phyloP scores from a whole-genome alignment of 139 green algal genomes.

The Coccomyxa sp. region DNA sequence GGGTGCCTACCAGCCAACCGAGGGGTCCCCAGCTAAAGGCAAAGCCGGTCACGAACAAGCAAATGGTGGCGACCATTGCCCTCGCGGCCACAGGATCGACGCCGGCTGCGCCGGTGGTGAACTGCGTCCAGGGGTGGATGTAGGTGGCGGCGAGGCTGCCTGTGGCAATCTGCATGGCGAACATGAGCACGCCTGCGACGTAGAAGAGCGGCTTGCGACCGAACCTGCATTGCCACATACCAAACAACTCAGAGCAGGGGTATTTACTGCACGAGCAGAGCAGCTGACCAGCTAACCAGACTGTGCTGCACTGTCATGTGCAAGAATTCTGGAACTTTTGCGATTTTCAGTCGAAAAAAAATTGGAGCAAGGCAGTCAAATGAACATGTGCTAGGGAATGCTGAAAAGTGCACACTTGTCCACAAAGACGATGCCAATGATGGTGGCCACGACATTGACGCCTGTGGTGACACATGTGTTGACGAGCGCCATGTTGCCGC shows the following conservation, averaged over 20 bases:
- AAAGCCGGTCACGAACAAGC: slow-evolving; percentile 69
- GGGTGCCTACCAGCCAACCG: slow-evolving; percentile 12
- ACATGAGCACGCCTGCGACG: slow-evolving; percentile 32
- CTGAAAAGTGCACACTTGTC: slow-evolving; percentile 1
- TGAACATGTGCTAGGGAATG: too few relatives aligned
- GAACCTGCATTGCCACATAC: background rate
- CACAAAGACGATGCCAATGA: slow-evolving; percentile 40
- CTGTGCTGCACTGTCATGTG: too few relatives aligned
- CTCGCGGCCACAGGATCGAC: slow-evolving; percentile 4
- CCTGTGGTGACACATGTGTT: too few relatives aligned
- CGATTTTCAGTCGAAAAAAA: too few relatives aligned
- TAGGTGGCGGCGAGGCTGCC: slow-evolving; percentile 9
- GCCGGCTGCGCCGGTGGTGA: background rate
- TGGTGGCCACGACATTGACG: slow-evolving; percentile 34
- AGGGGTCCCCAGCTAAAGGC: slow-evolving; percentile 60
- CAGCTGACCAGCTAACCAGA: too few relatives aligned
- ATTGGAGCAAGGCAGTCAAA: too few relatives aligned
- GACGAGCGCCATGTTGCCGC: too few relatives aligned
- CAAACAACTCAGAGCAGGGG: too few relatives aligned
- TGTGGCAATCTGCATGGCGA: slow-evolving; percentile 13
- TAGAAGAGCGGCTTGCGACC: slow-evolving; percentile 28
- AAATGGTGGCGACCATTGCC: slow-evolving; percentile 15
- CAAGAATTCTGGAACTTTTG: too few relatives aligned
- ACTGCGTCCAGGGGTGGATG: background rate
- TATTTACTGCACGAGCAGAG: too few relatives aligned